These are phyloP conservation scores for Mixia osmundae DNA, from an alignment of 1,284 basidiomycete species.

Conservation along the genomic window DNA sequence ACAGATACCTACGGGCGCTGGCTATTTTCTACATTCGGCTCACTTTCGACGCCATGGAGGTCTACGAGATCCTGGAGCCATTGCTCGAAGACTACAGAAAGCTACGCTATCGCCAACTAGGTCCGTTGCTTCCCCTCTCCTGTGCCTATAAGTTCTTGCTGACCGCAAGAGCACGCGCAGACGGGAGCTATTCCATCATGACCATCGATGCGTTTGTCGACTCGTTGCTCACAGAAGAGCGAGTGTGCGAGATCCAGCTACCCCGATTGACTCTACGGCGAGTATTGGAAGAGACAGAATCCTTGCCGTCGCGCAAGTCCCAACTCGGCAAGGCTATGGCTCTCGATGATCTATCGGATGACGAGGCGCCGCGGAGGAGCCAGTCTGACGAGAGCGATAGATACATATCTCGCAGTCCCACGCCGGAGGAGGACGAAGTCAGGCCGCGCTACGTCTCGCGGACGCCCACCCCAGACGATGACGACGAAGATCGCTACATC, in stretches of 20 bases:
- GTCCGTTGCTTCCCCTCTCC: constrained; percentile 27
- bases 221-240: constrained; percentile 57
- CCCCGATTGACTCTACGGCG: constrained; percentile 68
- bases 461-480: no score
- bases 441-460: no score
- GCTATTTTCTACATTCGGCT: constrained; percentile 87
- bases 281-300: constrained; percentile 73
- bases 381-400: no score
- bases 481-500: no score
- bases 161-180: constrained; percentile 4
- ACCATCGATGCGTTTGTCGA: constrained; percentile 87
- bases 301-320: constrained; percentile 57
- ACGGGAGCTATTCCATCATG: constrained; percentile 37
- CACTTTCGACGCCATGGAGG: constrained; percentile 69
- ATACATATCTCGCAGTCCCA: no score
- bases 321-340: constrained; percentile 54
- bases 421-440: no score
- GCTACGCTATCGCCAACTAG: constrained; percentile 50
- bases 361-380: no score
- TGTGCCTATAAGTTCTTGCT: neutral
- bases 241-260: constrained; percentile 88
- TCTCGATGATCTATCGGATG: constrained; percentile 9
- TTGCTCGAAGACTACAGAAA: constrained; percentile 83
- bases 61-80: constrained; percentile 82
- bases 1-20: constrained; percentile 73